Conservation (phyloP, 371 early-diverging fungal genomes). For the Mucor irregularis region DNA sequence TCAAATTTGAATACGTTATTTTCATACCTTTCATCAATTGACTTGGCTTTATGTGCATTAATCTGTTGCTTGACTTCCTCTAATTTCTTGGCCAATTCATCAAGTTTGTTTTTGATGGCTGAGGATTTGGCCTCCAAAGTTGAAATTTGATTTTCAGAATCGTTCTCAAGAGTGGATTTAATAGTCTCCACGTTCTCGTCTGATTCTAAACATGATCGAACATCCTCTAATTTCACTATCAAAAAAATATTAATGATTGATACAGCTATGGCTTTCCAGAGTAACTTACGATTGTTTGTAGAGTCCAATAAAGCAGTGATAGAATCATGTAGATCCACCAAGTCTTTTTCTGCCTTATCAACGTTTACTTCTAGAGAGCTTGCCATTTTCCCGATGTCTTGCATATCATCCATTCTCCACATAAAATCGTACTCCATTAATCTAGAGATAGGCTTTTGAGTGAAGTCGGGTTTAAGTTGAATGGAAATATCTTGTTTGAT, state of each 20-base stretch:
- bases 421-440: neutral
- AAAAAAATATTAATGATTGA: too few species aligned
- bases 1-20: too few species aligned
- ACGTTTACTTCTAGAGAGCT: neutral
- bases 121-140: neutral
- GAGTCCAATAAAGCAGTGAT: neutral
- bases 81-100: neutral
- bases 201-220: neutral
- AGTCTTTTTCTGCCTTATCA: neutral
- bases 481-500: neutral
- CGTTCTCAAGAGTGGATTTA: neutral
- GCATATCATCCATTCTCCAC: constrained; percentile 3
- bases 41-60: neutral
- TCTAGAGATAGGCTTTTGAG: neutral
- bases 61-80: neutral
- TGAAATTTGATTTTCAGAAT: neutral
- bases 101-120: neutral
- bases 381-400: neutral
- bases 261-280: too few species aligned
- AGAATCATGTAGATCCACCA: neutral
- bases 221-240: neutral
- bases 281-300: constrained; percentile 1
- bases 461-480: neutral
- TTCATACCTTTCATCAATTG: neutral
- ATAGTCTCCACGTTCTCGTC: neutral